phyloP scores from a whole-genome alignment of 2,329 filamentous ascomycete genomes.

The Neonectria magnoliae region DNA sequence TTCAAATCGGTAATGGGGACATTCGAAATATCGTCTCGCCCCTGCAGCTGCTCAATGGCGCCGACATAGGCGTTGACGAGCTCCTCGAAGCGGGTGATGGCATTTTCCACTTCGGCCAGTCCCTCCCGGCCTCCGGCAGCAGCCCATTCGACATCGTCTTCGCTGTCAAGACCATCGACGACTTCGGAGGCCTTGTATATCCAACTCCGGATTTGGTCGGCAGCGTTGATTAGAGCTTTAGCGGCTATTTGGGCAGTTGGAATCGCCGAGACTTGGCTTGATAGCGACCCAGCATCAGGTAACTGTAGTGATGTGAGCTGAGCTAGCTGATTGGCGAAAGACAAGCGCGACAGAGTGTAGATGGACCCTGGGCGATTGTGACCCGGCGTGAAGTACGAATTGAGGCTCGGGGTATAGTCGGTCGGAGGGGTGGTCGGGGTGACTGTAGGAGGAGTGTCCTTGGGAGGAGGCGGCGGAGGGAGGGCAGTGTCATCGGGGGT shows the following conservation, averaged over 20 bases:
- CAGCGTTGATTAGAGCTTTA: slow-evolving; percentile 83
- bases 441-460: slow-evolving; percentile 51
- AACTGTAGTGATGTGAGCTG: slow-evolving; percentile 91
- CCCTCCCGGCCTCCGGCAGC: slow-evolving; percentile 86
- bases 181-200: slow-evolving; percentile 92
- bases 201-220: slow-evolving; percentile 93
- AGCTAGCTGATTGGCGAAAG: slow-evolving; percentile 91
- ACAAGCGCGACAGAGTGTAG: slow-evolving; percentile 90
- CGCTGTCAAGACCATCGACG: slow-evolving; percentile 86
- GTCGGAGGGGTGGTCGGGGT: slow-evolving; percentile 46
- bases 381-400: slow-evolving; percentile 74
- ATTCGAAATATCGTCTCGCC: slow-evolving; percentile 76
- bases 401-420: slow-evolving; percentile 61
- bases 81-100: slow-evolving; percentile 86
- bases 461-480: slow-evolving; percentile 53
- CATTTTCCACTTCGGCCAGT: slow-evolving; percentile 75
- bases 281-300: slow-evolving; percentile 84
- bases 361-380: slow-evolving; percentile 83
- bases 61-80: slow-evolving; percentile 92
- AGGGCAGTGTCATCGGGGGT: slow-evolving; percentile 49
- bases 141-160: slow-evolving; percentile 98
- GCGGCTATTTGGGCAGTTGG: slow-evolving; percentile 86
- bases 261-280: slow-evolving; percentile 84
- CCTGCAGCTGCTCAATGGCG: slow-evolving; percentile 92
- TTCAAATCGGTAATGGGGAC: slow-evolving; percentile 78